Conservation (phyloP, 148 eudicot genomes). For the Talinum fruticosum region DNA sequence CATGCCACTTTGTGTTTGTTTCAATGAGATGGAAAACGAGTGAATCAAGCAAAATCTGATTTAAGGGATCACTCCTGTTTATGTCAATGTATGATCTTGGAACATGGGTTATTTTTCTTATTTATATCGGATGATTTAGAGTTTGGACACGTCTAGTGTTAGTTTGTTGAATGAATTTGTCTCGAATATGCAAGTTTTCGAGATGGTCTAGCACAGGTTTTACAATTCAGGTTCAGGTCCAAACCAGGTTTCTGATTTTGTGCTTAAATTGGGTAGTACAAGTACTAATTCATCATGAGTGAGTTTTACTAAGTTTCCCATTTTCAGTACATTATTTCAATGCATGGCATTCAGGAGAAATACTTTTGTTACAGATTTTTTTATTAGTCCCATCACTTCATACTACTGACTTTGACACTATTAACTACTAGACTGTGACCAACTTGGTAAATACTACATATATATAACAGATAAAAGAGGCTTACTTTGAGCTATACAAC, state of each 20-base stretch:
- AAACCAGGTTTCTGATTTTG: neutral
- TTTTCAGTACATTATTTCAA: neutral
- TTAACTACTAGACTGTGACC: neutral
- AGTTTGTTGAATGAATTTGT: neutral
- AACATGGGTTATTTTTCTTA: no score
- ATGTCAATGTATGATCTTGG: no score
- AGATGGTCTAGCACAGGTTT: neutral
- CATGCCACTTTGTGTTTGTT: neutral
- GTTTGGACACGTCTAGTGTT: neutral
- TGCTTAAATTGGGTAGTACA: neutral
- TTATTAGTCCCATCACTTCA: no score
- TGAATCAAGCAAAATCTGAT: neutral
- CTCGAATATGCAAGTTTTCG: neutral
- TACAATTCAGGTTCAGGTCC: neutral
- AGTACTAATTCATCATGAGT: neutral
- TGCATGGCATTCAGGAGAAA: neutral
- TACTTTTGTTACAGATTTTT: neutral
- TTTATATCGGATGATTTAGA: no score
- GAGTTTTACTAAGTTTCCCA: neutral
- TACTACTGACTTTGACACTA: no score
- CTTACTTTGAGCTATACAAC: slow-evolving; percentile 26
- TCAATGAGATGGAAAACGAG: neutral
- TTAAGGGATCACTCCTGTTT: neutral
- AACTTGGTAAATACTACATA: neutral
- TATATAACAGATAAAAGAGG: slow-evolving; percentile 27